Evolutionary conservation across 805 yeast species (phyloP).

Genomic region (Tetrapisispora fleetii): DNA sequence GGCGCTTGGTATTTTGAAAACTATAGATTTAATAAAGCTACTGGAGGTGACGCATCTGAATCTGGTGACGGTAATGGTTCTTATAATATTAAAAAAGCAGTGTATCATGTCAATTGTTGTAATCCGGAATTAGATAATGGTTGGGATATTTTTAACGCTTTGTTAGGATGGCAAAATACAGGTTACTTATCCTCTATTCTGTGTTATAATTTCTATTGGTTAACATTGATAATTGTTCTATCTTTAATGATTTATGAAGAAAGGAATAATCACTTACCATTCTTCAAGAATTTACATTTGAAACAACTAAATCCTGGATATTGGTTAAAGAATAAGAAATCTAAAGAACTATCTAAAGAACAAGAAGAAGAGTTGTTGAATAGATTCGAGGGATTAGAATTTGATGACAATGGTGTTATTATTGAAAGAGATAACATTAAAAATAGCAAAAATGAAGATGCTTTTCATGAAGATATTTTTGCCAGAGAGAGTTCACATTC

Average conservation of each 20-base stretch:
- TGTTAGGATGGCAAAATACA: conserved; percentile 95
- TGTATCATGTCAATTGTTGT: conserved; percentile 97
- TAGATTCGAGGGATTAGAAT: conserved; percentile 32
- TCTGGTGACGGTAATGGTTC: conserved; percentile 92
- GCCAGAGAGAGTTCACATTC: neutral
- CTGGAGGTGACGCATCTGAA: conserved; percentile 96
- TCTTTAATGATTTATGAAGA: conserved; percentile 71
- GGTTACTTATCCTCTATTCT: conserved; percentile 90
- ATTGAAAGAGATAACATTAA: neutral
- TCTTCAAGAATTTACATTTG: conserved; percentile 39
- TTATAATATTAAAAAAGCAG: conserved; percentile 66
- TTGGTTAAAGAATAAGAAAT: conserved; percentile 59
- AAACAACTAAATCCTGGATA: conserved; percentile 62
- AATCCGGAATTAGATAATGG: conserved; percentile 87
- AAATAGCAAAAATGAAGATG: neutral
- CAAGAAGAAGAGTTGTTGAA: conserved; percentile 45
- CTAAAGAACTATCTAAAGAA: conserved; percentile 42
- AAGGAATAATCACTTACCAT: conserved; percentile 72
- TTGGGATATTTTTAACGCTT: conserved; percentile 94
- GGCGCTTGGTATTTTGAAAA: conserved; percentile 85
- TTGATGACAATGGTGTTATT: conserved; percentile 30
- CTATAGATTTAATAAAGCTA: conserved; percentile 47
- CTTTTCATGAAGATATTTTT: neutral
- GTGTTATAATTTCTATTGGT: conserved; percentile 85
- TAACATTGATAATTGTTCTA: conserved; percentile 47